Evolutionary conservation across 1,284 basidiomycete species (phyloP).

Genomic region (Cryptococcus floricola): DNA sequence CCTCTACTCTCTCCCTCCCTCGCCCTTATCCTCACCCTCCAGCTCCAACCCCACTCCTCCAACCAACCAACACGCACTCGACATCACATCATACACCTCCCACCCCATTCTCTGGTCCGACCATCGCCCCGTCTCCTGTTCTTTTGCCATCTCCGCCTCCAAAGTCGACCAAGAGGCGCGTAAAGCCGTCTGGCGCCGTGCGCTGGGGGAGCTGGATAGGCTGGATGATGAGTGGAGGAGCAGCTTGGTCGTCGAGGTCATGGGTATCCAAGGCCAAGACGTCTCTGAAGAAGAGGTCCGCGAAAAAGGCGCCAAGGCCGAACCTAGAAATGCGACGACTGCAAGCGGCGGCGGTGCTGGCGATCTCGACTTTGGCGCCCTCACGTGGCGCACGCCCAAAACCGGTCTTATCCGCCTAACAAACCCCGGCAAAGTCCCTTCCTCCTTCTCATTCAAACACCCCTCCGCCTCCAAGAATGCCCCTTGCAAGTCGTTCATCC

Average conservation of each 20-base stretch:
- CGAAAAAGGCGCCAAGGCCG: background rate
- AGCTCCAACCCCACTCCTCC: constrained; percentile 45
- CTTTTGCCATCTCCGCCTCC: constrained; percentile 18
- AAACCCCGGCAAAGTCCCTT: too few relatives aligned
- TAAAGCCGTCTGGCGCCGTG: constrained; percentile 42
- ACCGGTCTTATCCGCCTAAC: too few relatives aligned
- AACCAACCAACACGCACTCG: constrained; percentile 43
- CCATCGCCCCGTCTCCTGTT: constrained; percentile 37
- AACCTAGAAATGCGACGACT: too few relatives aligned
- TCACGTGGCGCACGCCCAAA: too few relatives aligned
- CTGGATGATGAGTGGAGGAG: constrained; percentile 52
- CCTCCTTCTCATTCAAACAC: too few relatives aligned
- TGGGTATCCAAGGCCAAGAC: constrained; percentile 2
- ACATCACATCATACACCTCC: constrained; percentile 20
- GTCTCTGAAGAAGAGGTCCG: background rate
- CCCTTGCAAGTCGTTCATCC: constrained; percentile 31
- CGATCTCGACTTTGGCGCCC: too few relatives aligned
- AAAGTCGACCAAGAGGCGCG: constrained; percentile 32
- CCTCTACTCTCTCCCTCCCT: constrained; percentile 17
- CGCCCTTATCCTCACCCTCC: constrained; percentile 21
- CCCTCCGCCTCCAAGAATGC: too few relatives aligned
- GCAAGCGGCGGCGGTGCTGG: too few relatives aligned
- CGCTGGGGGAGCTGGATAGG: constrained; percentile 45
- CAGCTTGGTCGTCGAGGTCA: constrained; percentile 49
- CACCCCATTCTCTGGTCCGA: constrained; percentile 44